A percentile compares a stretch with the other conserved stretches of the same genome.
Conservation (phyloP, 148 eudicot species). For the Vaccinium vitisidaea region DNA sequence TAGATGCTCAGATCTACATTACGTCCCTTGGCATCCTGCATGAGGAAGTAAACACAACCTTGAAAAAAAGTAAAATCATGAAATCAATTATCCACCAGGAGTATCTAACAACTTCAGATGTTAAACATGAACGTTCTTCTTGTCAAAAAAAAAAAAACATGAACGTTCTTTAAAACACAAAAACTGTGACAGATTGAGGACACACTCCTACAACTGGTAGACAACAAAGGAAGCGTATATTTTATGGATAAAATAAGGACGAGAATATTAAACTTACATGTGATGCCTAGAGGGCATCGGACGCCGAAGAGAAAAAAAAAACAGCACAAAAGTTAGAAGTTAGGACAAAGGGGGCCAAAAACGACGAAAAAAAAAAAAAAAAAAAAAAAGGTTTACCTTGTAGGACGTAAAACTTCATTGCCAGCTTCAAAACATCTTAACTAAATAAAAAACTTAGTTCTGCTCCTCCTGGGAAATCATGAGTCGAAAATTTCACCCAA, state of each 20-base stretch:
- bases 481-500: not conserved
- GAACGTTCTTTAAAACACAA: not conserved
- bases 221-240: not conserved
- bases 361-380: no score
- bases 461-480: not conserved
- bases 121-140: not conserved
- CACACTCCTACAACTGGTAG: not conserved
- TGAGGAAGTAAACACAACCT: not conserved
- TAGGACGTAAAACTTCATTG: not conserved
- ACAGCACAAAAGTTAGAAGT: not conserved
- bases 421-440: not conserved
- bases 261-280: not conserved
- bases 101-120: not conserved
- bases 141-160: no score
- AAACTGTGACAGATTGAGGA: not conserved
- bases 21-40: conserved; percentile 66
- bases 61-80: no score
- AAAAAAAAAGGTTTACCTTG: no score
- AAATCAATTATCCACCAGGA: not conserved
- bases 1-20: conserved; percentile 59
- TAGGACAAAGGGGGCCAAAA: not conserved
- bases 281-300: not conserved
- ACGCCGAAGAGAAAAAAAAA: not conserved
- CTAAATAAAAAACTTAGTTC: not conserved
- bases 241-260: not conserved